Conservation (phyloP, 345 rosid genomes). For the Kernera saxatilis region DNA sequence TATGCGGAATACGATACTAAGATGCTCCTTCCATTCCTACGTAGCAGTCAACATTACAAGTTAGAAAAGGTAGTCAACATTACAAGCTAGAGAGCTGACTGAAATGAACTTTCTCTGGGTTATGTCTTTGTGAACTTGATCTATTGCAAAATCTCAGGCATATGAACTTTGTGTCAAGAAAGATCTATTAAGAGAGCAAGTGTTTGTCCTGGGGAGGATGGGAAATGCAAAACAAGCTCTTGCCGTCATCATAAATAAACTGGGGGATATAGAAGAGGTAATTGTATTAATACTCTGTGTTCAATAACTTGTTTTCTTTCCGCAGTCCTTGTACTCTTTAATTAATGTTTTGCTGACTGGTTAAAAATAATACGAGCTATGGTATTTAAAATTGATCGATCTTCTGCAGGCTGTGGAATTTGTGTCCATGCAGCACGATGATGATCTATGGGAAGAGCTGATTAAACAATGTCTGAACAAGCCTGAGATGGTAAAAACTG, state of each 20-base stretch:
- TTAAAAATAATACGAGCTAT: background rate
- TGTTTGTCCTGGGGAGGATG: conserved; percentile 96
- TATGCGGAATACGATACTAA: conserved; percentile 86
- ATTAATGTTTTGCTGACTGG: conserved; percentile 13
- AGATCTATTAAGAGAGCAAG: conserved; percentile 89
- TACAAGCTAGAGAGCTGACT: conserved; percentile 17
- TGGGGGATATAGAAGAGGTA: conserved; percentile 99
- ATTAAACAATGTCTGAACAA: conserved; percentile 89
- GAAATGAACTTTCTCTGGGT: background rate
- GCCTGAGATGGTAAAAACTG: conserved; percentile 81
- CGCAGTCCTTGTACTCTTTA: background rate
- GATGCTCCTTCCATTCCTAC: conserved; percentile 94
- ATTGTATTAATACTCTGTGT: background rate
- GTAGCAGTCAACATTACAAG: conserved; percentile 95
- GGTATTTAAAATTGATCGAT: conserved; percentile 6
- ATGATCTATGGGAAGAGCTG: conserved; percentile 98
- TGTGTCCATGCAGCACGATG: conserved; percentile 94
- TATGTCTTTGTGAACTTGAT: conserved; percentile 20
- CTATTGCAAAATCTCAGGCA: conserved; percentile 52
- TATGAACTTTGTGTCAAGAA: conserved; percentile 75
- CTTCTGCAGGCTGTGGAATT: conserved; percentile 93
- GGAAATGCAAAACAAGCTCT: conserved; percentile 91
- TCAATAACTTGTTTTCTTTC: conserved; percentile 1
- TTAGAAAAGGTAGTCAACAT: conserved; percentile 76
- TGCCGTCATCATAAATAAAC: conserved; percentile 77